Base-by-base conservation (phyloP, 768 basidiomycete species). In the Psilocybe azurescens region DNA sequence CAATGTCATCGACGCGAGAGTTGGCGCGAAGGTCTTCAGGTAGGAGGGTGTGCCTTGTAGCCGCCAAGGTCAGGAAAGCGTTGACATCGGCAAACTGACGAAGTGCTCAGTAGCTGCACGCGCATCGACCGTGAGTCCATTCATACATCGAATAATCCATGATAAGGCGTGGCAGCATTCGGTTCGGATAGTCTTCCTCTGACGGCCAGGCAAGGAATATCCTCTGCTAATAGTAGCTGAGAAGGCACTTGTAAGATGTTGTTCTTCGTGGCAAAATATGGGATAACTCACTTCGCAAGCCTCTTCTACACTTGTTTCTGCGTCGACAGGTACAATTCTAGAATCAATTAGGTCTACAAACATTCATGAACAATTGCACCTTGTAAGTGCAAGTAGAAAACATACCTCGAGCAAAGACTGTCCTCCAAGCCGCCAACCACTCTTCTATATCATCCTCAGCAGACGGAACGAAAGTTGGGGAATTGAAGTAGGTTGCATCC, bases 11-110 rank as follows among this genome's bases (percentile, higher is more conserved):
- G 24, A 87, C 81, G 2, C 89, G 85, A 1, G 84, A 74, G 64
- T 88, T 83, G 5, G 82, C 85, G 33, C 80, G 79, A 16, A 90
- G 71, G 53, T 88, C 84, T n/a, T 89, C 87, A 0, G 82, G 79
- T 24, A 78, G 73, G 44, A 90, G 79, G 3, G 88, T 89, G 69
- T 93, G 91, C 49, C 88, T 78, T 3, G 90, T 93, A 6, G 93
- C 91, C 9, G 93, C 93, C 50, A 94, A 78, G 3, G 90, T 91
- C 61, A 94, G 74, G 70, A 94, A 94, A n/a, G 93, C 90, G 70
- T 94, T 94, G 10, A 94, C 89, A 70, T 94, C 93, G 16, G 92
- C 88, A 67, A 86, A 93, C 92, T 94, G 65, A 58, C 41, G 8
- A 56, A 54, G 16, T 18, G 38, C 29, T 62, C 54, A 66, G 54